Conservation (phyloP, 345 rosid species). For the Microthlaspi erraticum region DNA sequence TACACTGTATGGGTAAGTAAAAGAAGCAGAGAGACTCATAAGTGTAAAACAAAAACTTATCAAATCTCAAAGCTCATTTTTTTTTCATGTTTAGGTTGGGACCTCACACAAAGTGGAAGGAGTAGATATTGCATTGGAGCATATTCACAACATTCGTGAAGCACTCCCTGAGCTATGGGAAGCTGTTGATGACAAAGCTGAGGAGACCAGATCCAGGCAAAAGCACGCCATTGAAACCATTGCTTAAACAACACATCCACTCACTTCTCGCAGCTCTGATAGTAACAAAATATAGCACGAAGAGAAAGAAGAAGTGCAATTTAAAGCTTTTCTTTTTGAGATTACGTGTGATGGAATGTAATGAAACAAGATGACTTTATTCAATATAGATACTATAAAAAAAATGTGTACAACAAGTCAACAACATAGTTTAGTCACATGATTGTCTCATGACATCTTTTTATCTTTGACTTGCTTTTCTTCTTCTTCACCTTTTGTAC, state of each 20-base stretch:
- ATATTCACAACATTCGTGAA: slow-evolving; percentile 88
- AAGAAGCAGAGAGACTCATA: slow-evolving; percentile 4
- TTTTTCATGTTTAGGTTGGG: slow-evolving; percentile 58
- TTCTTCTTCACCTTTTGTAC: slow-evolving; percentile 51
- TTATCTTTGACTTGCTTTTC: slow-evolving; percentile 46
- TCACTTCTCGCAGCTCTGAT: slow-evolving; percentile 19
- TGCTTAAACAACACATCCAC: slow-evolving; percentile 24
- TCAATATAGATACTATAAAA: background rate
- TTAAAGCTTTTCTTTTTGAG: slow-evolving; percentile 6
- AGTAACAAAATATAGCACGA: background rate
- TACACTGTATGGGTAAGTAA: slow-evolving; percentile 78
- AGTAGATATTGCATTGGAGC: slow-evolving; percentile 81
- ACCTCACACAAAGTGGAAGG: slow-evolving; percentile 62
- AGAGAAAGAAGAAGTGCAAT: slow-evolving; percentile 26
- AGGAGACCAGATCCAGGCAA: slow-evolving; percentile 48
- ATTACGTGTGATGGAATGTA: slow-evolving; percentile 3
- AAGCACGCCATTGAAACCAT: slow-evolving; percentile 67
- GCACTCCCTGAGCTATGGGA: slow-evolving; percentile 92
- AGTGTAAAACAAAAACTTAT: background rate
- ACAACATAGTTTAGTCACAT: background rate
- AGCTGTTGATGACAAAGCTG: slow-evolving; percentile 54
- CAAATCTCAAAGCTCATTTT: slow-evolving; percentile 20
- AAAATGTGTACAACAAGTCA: background rate
- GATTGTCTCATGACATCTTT: slow-evolving; percentile 22
- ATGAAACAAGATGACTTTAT: slow-evolving; percentile 7